Percentiles rank a stretch among this genome's conserved stretches.
phyloP scores from a whole-genome alignment of 768 basidiomycete genomes.

The Paxillus ammoniavirescens region DNA sequence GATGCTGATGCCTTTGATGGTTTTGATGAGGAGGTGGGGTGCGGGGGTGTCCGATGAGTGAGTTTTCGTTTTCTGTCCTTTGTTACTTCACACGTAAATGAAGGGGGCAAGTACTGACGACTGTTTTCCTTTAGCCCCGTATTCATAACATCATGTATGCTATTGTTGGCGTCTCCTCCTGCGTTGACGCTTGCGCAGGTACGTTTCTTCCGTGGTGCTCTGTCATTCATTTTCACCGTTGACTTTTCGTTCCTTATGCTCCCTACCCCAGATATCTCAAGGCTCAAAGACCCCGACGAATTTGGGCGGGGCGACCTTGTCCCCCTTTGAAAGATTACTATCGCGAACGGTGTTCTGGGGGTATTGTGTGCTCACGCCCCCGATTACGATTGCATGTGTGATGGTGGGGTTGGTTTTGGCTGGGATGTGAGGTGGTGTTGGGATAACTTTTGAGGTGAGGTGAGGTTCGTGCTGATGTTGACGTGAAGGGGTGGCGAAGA shows the following conservation, averaged over 20 bases:
- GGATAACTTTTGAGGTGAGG: no score
- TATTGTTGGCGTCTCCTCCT: slow-evolving; percentile 81
- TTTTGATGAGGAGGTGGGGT: slow-evolving; percentile 53
- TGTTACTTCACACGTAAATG: no score
- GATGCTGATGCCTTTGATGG: slow-evolving; percentile 74
- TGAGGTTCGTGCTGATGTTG: no score
- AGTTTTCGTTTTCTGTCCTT: slow-evolving; percentile 29
- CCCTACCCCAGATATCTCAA: slow-evolving; percentile 19
- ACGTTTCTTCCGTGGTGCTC: slow-evolving; percentile 20
- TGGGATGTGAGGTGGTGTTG: slow-evolving; percentile 37
- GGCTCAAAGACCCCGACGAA: background rate
- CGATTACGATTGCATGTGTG: slow-evolving; percentile 75
- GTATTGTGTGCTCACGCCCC: slow-evolving; percentile 86
- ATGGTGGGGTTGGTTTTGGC: slow-evolving; percentile 68
- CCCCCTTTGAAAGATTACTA: slow-evolving; percentile 80
- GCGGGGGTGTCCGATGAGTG: slow-evolving; percentile 64
- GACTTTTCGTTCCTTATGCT: background rate
- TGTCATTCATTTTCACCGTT: slow-evolving; percentile 3
- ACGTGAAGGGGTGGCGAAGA: no score
- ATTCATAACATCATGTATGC: slow-evolving; percentile 80
- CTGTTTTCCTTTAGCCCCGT: slow-evolving; percentile 56
- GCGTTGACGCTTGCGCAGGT: slow-evolving; percentile 69
- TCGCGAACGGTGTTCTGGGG: slow-evolving; percentile 92
- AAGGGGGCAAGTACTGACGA: no score
- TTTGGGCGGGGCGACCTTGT: slow-evolving; percentile 3